A percentile compares a stretch with the other conserved stretches of the same genome.
Evolutionary conservation across 176 grass and related monocot genomes (phyloP).

Genomic region (Panicum miliaceum): DNA sequence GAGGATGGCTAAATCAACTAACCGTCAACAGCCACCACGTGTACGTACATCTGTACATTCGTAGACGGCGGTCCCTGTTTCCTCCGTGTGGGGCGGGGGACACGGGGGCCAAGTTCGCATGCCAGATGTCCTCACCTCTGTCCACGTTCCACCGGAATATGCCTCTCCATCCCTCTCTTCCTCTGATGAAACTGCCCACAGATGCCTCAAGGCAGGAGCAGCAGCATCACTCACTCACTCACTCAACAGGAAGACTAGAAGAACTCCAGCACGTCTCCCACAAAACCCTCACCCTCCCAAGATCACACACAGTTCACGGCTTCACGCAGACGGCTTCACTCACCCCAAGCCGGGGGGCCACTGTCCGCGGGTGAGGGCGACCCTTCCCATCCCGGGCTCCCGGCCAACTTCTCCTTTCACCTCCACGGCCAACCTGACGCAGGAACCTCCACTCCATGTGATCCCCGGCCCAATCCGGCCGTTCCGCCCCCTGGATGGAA

Average conservation of each 20-base stretch:
- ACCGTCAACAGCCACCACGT: too few relatives aligned
- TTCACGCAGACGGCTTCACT: background rate
- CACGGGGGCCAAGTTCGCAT: background rate
- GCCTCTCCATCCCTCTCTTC: too few relatives aligned
- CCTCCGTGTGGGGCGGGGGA: background rate
- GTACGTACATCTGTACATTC: background rate
- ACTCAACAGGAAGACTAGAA: too few relatives aligned
- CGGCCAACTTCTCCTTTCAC: slow-evolving; percentile 13
- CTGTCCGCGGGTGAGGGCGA: background rate
- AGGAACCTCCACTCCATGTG: slow-evolving; percentile 26
- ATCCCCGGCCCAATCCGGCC: background rate
- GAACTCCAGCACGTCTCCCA: too few relatives aligned
- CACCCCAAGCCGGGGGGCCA: background rate
- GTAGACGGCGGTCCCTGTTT: background rate
- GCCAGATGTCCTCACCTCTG: too few relatives aligned
- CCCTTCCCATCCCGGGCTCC: background rate
- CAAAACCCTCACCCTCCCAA: background rate
- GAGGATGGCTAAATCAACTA: too few relatives aligned
- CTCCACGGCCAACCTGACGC: slow-evolving; percentile 14
- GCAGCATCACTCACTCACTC: too few relatives aligned
- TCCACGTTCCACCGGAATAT: too few relatives aligned
- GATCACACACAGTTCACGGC: too few relatives aligned
- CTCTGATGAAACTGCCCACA: too few relatives aligned
- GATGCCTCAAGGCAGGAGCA: too few relatives aligned
- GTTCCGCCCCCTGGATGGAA: background rate